phyloP scores from a whole-genome alignment of 2,329 filamentous ascomycete genomes.

The Colletotrichum gloeosporioides region DNA sequence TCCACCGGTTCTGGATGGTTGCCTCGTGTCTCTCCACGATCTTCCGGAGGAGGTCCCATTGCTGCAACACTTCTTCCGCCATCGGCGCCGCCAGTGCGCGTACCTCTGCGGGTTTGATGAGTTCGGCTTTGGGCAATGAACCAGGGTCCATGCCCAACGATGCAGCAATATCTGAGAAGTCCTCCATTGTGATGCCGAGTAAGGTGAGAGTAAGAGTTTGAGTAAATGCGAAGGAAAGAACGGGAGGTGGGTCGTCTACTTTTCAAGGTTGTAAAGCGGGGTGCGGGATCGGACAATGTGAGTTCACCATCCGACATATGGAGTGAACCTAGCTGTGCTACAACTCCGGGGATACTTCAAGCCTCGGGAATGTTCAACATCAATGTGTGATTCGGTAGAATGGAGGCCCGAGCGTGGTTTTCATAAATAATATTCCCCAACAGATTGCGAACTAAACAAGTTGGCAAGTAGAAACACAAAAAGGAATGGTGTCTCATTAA shows the following conservation, averaged over 20 bases:
- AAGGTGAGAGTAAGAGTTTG: not conserved
- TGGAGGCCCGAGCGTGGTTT: not conserved
- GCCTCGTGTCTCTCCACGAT: constrained; percentile 57
- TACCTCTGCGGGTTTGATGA: not conserved
- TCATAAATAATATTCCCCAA: not conserved
- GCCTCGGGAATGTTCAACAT: not conserved
- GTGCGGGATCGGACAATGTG: not conserved
- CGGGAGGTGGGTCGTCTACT: not conserved
- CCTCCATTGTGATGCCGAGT: not conserved
- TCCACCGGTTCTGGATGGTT: constrained; percentile 58
- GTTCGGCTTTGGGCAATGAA: not conserved
- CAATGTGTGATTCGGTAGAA: not conserved
- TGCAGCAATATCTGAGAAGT: not conserved
- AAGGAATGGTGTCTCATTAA: not conserved
- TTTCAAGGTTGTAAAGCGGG: not conserved
- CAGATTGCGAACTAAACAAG: not conserved
- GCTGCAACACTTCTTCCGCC: constrained; percentile 33
- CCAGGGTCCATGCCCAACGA: not conserved
- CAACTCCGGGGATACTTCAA: not conserved
- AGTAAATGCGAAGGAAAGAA: not conserved
- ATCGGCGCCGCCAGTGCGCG: not conserved
- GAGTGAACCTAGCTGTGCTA: not conserved
- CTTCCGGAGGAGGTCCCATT: constrained; percentile 38
- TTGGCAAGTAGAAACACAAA: not conserved
- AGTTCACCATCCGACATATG: not conserved